phyloP scores from a whole-genome alignment of 352 stramenopile species.

The Phytophthora constricta region DNA sequence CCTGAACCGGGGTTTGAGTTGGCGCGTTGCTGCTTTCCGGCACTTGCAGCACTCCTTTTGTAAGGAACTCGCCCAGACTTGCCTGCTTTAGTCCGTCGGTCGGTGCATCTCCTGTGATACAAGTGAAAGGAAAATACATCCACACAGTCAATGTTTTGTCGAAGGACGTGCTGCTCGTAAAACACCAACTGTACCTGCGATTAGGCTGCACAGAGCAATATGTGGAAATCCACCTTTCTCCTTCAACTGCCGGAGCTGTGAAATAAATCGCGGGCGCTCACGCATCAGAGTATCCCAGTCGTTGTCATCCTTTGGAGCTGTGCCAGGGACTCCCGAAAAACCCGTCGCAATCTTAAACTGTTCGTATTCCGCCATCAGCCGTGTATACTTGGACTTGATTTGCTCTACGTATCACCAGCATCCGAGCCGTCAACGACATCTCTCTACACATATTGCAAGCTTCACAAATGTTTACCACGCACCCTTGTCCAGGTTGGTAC shows the following conservation, averaged over 20 bases:
- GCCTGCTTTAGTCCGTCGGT: conserved; percentile 16
- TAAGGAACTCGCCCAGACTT: conserved; percentile 29
- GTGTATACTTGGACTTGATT: conserved; percentile 43
- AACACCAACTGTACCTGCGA: conserved; percentile 27
- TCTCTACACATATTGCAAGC: too few relatives aligned
- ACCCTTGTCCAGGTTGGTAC: conserved; percentile 25
- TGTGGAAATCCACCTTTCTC: conserved; percentile 36
- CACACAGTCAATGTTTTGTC: neutral
- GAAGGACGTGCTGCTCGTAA: neutral
- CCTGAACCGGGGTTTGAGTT: conserved; percentile 6
- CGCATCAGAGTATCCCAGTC: conserved; percentile 41
- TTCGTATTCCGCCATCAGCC: conserved; percentile 37
- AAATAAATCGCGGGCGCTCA: conserved; percentile 31
- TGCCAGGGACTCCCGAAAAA: conserved; percentile 21
- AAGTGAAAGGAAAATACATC: neutral
- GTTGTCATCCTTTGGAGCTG: conserved; percentile 22
- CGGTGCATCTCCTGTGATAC: conserved; percentile 22
- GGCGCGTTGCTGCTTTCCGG: too few relatives aligned
- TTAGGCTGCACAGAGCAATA: conserved; percentile 37
- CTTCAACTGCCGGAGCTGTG: conserved; percentile 32
- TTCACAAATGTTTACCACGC: too few relatives aligned
- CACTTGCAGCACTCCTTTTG: conserved; percentile 20
- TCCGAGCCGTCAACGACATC: too few relatives aligned
- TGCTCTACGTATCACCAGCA: conserved; percentile 27
- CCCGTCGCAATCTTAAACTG: conserved; percentile 40